Evolutionary conservation across 2,329 filamentous ascomycete genomes (phyloP).

Genomic region (Hirsutella thompsonii): DNA sequence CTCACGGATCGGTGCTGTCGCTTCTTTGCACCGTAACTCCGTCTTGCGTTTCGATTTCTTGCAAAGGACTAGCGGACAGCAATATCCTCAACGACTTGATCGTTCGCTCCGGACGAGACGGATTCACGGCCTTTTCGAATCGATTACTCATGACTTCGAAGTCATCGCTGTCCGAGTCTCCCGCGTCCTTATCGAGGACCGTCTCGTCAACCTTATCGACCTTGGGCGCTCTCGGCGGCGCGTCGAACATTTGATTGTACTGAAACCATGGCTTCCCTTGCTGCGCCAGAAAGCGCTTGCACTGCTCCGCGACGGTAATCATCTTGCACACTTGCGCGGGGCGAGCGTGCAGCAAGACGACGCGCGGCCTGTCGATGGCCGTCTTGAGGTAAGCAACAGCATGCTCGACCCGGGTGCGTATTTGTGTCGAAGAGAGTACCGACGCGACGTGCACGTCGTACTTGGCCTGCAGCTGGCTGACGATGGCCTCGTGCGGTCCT

Average conservation of each 20-base stretch:
- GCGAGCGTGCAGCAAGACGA: slow-evolving; percentile 38
- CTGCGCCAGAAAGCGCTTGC: slow-evolving; percentile 40
- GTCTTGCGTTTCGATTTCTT: slow-evolving; percentile 35
- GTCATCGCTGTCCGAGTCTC: slow-evolving; percentile 24
- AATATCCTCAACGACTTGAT: slow-evolving; percentile 48
- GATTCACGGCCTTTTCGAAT: slow-evolving; percentile 39
- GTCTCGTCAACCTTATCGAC: slow-evolving; percentile 28
- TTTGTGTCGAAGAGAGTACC: slow-evolving; percentile 47
- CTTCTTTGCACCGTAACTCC: slow-evolving; percentile 36
- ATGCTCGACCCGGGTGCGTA: slow-evolving; percentile 38
- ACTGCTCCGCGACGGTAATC: slow-evolving; percentile 54
- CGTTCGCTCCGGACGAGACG: slow-evolving; percentile 28
- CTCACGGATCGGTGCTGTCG: slow-evolving; percentile 10
- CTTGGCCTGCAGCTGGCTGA: slow-evolving; percentile 28
- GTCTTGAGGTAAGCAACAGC: slow-evolving; percentile 25
- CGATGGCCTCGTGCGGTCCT: slow-evolving; percentile 27
- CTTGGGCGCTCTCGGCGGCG: slow-evolving; percentile 18
- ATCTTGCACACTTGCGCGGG: slow-evolving; percentile 46
- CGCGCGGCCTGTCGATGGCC: slow-evolving; percentile 16
- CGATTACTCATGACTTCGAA: slow-evolving; percentile 47
- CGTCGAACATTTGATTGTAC: slow-evolving; percentile 43
- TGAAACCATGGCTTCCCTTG: slow-evolving; percentile 37
- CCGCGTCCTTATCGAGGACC: slow-evolving; percentile 18
- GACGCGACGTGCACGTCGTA: slow-evolving; percentile 39
- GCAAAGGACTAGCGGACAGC: slow-evolving; percentile 38